These are phyloP conservation scores for Myochromella boudieri DNA, from an alignment of 768 basidiomycete species.

Conservation along the genomic window DNA sequence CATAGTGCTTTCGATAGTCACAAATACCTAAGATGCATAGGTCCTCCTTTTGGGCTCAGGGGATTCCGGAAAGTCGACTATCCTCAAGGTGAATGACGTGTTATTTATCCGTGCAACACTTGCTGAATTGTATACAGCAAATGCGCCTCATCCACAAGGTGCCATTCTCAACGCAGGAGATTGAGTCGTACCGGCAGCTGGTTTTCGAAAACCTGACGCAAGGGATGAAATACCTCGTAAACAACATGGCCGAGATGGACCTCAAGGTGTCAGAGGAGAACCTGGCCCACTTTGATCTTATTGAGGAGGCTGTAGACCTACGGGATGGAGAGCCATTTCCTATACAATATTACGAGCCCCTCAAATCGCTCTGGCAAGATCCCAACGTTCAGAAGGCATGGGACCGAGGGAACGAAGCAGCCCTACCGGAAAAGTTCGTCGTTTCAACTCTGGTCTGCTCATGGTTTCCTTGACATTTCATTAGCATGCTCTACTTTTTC, in stretches of 20 bases:
- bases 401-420: conserved; percentile 84
- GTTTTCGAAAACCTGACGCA: conserved; percentile 91
- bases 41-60: conserved; percentile 90
- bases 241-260: conserved; percentile 88
- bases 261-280: conserved; percentile 70
- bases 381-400: conserved; percentile 73
- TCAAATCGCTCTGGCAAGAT: conserved; percentile 78
- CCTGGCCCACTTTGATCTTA: conserved; percentile 51
- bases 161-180: conserved; percentile 78
- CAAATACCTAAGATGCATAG: conserved; percentile 31
- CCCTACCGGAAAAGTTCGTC: conserved; percentile 89
- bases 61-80: conserved; percentile 91
- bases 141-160: conserved; percentile 94
- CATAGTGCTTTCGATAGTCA: background rate
- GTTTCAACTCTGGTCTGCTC: conserved; percentile 17
- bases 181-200: conserved; percentile 88
- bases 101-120: background rate
- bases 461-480: background rate
- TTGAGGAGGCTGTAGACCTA: conserved; percentile 71
- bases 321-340: conserved; percentile 84
- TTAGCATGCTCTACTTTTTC: conserved; percentile 78
- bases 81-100: conserved; percentile 68
- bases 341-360: conserved; percentile 57
- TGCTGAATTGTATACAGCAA: conserved; percentile 54
- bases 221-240: conserved; percentile 79